Conservation (phyloP, 2,329 filamentous ascomycete species). For the Fusarium verticillioides region DNA sequence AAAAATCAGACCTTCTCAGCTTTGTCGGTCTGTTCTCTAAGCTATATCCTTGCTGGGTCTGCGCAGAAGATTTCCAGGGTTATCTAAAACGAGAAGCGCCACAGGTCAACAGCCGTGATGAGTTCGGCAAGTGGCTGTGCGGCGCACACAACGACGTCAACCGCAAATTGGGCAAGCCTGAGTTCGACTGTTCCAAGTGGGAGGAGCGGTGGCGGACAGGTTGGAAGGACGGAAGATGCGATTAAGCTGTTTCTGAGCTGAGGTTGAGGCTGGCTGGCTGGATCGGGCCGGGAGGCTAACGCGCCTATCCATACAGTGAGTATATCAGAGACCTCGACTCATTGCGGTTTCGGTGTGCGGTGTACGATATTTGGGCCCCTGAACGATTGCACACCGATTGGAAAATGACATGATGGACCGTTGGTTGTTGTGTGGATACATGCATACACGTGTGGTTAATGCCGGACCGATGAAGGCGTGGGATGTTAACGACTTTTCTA, state of each 20-base stretch:
- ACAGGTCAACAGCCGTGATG: conserved; percentile 66
- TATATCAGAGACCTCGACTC: background rate
- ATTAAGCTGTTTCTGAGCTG: conserved; percentile 52
- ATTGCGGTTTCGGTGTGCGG: conserved; percentile 30
- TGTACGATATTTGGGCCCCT: conserved; percentile 22
- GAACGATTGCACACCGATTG: background rate
- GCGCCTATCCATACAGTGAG: background rate
- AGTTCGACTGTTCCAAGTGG: conserved; percentile 91
- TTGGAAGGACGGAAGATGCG: conserved; percentile 77
- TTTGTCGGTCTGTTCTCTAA: conserved; percentile 87
- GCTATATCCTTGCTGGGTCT: conserved; percentile 95
- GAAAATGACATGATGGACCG: conserved; percentile 13
- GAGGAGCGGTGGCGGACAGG: conserved; percentile 95
- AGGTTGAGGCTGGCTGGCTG: conserved; percentile 19
- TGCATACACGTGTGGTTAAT: conserved; percentile 9
- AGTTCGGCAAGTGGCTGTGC: conserved; percentile 86
- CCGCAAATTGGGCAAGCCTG: conserved; percentile 86
- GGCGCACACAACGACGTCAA: conserved; percentile 91
- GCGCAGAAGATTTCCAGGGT: conserved; percentile 87
- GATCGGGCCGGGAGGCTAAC: conserved; percentile 8
- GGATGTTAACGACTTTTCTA: background rate
- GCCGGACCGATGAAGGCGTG: conserved; percentile 23
- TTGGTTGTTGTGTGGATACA: conserved; percentile 28
- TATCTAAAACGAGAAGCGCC: conserved; percentile 83
- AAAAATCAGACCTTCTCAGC: conserved; percentile 79